phyloP scores from a whole-genome alignment of 441 rosid genomes.

The Cnidoscolus chayamansa region DNA sequence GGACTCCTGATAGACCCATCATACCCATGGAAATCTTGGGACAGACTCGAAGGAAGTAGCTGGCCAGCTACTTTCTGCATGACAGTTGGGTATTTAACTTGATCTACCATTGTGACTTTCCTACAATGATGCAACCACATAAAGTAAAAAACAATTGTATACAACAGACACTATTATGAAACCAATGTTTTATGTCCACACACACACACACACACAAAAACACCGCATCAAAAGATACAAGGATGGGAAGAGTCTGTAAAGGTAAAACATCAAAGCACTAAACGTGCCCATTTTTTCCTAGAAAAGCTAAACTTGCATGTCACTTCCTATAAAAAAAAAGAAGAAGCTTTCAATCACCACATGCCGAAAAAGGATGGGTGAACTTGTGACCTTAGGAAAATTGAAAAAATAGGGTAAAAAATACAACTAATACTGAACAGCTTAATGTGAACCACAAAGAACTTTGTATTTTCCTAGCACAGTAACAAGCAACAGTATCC shows the following conservation, averaged over 20 bases:
- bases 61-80: constrained; percentile 64
- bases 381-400: no score
- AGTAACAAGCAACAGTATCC: no score
- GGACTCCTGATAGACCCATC: constrained; percentile 49
- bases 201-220: neutral
- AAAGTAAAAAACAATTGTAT: neutral
- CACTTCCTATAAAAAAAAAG: no score
- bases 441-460: no score
- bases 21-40: constrained; percentile 38
- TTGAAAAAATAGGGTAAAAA: no score
- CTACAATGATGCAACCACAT: constrained; percentile 19
- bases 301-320: no score
- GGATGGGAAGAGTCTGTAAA: neutral
- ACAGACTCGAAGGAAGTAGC: constrained; percentile 38
- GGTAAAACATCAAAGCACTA: no score
- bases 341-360: no score
- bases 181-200: neutral
- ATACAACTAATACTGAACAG: no score
- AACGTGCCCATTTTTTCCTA: no score
- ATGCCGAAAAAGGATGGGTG: no score
- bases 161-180: constrained; percentile 6
- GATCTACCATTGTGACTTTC: constrained; percentile 59
- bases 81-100: constrained; percentile 53
- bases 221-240: neutral
- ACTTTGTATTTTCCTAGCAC: no score